phyloP scores from a whole-genome alignment of 75 land plant genomes.

The Pinus albicaulis region DNA sequence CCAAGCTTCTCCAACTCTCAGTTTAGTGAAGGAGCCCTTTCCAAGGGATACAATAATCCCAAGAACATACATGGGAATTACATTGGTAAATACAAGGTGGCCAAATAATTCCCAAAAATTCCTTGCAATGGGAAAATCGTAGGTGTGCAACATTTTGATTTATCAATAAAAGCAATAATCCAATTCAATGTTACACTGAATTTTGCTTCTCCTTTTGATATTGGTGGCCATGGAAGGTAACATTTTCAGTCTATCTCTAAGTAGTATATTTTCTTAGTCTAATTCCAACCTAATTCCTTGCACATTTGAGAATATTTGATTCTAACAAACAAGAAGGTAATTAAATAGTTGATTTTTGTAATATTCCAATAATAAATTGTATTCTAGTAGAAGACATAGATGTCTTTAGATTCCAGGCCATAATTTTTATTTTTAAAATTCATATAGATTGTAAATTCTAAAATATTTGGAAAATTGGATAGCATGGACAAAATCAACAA shows the following conservation, averaged over 20 bases:
- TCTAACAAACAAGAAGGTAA: no score
- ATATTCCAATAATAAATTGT: no score
- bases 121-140: constrained; percentile 64
- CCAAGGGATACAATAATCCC: neutral
- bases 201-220: constrained; percentile 65
- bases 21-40: neutral
- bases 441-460: no score
- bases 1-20: constrained; percentile 39
- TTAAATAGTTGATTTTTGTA: no score
- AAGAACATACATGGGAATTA: constrained; percentile 3
- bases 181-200: constrained; percentile 40
- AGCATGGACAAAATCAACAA: no score
- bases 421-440: no score
- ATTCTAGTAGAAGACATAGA: no score
- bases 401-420: neutral
- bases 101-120: constrained; percentile 25
- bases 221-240: constrained; percentile 77
- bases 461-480: no score
- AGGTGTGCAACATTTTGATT: constrained; percentile 66
- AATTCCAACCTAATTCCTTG: no score
- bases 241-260: neutral
- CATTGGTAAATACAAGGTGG: constrained; percentile 44
- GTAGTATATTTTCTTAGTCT: no score
- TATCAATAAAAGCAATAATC: constrained; percentile 40
- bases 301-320: no score